Evolutionary conservation across 306 rosid species (phyloP).

Genomic region (Lupinus albus): DNA sequence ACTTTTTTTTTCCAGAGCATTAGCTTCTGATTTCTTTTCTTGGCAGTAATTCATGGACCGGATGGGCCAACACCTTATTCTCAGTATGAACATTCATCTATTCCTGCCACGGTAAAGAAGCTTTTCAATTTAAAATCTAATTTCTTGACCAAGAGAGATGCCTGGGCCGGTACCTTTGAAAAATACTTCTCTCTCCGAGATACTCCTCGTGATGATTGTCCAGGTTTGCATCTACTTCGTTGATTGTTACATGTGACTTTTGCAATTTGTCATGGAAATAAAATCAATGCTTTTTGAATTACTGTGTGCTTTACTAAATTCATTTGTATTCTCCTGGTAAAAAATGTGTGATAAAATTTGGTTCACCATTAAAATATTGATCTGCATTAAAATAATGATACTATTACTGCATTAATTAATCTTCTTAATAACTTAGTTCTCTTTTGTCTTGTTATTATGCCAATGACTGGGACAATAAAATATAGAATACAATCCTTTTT

Average conservation of each 20-base stretch:
- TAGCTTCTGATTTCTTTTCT: background rate
- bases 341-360: background rate
- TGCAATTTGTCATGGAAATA: background rate
- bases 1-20: background rate
- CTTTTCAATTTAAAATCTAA: slow-evolving; percentile 91
- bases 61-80: slow-evolving; percentile 81
- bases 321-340: background rate
- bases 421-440: slow-evolving; percentile 4
- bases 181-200: slow-evolving; percentile 66
- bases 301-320: slow-evolving; percentile 8
- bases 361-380: background rate
- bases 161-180: slow-evolving; percentile 97
- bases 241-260: background rate
- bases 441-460: slow-evolving; percentile 4
- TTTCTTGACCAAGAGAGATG: slow-evolving; percentile 95
- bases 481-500: background rate
- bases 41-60: slow-evolving; percentile 80
- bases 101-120: slow-evolving; percentile 91
- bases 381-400: no score
- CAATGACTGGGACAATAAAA: background rate
- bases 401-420: no score
- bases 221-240: slow-evolving; percentile 61
- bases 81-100: slow-evolving; percentile 85
- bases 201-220: slow-evolving; percentile 87
- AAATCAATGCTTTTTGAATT: background rate